These are phyloP conservation scores for Amanita fuliginea DNA, from an alignment of 768 basidiomycete species.

Conservation along the genomic window DNA sequence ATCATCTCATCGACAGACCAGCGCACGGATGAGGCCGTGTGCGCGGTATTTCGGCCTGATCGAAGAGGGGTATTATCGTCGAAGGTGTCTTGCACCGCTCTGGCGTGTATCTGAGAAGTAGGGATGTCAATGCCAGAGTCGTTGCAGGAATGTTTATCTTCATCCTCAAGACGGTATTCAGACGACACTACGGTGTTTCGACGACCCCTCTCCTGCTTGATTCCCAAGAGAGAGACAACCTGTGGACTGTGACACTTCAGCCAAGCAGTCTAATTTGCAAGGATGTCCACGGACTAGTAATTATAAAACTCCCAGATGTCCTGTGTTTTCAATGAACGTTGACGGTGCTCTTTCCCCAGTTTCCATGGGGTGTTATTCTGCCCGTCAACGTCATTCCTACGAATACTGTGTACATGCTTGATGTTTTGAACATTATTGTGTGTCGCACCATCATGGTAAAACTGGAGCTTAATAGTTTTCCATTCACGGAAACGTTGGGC, in stretches of 20 bases:
- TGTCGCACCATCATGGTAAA: background rate
- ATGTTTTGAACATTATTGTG: background rate
- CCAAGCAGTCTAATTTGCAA: background rate
- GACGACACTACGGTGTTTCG: background rate
- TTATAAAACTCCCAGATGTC: slow-evolving; percentile 3
- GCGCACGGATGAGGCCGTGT: background rate
- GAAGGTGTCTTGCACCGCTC: background rate
- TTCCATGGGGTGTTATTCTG: background rate
- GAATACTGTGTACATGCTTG: background rate
- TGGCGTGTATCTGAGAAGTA: background rate
- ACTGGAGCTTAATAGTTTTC: background rate
- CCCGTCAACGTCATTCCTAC: background rate
- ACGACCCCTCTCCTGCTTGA: background rate
- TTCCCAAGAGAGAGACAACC: background rate
- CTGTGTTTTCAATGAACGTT: background rate
- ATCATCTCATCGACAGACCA: slow-evolving; percentile 15
- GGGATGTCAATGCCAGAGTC: slow-evolving; percentile 2
- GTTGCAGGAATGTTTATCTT: background rate
- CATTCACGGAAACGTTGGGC: background rate
- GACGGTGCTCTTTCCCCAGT: background rate
- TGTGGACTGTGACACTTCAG: background rate
- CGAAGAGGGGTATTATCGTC: background rate
- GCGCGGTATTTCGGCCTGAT: background rate
- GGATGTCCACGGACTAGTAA: background rate
- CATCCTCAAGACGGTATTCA: background rate